Percentiles rank a stretch among this genome's conserved stretches.
Conservation (phyloP, 2,329 filamentous ascomycete genomes). For the Aspergillus sergii region DNA sequence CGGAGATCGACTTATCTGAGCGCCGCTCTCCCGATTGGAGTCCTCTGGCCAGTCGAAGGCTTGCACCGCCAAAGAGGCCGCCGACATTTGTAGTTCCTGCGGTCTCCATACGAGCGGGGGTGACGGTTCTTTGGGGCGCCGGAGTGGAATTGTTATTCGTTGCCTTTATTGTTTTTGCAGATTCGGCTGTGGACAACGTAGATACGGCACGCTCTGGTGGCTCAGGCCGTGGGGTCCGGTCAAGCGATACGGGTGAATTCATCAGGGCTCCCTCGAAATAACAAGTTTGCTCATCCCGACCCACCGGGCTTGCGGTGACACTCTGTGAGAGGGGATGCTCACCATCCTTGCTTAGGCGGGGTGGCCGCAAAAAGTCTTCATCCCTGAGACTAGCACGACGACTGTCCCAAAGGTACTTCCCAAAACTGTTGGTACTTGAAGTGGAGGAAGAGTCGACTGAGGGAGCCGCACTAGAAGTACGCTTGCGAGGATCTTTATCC, state of each 20-base stretch:
- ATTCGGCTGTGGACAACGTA: constrained; percentile 49
- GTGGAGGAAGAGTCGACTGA: constrained; percentile 57
- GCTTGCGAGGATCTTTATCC: constrained; percentile 50
- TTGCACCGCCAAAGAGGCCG: constrained; percentile 45
- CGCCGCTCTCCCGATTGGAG: constrained; percentile 42
- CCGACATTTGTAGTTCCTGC: constrained; percentile 37
- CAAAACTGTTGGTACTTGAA: constrained; percentile 58
- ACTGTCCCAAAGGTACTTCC: constrained; percentile 52
- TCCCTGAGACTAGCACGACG: constrained; percentile 62
- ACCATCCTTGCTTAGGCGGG: constrained; percentile 54
- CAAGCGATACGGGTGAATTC: constrained; percentile 24
- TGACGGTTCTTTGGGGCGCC: constrained; percentile 27
- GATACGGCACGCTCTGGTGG: constrained; percentile 45
- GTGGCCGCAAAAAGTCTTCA: constrained; percentile 56
- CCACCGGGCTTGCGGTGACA: constrained; percentile 68
- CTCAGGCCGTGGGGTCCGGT: constrained; percentile 38
- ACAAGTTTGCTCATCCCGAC: constrained; percentile 32
- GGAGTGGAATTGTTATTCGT: constrained; percentile 29
- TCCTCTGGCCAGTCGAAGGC: constrained; percentile 38
- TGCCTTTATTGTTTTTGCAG: constrained; percentile 48
- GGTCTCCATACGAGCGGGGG: constrained; percentile 33
- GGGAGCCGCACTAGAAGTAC: constrained; percentile 56
- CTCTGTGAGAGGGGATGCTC: constrained; percentile 78
- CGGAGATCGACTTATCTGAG: constrained; percentile 37
- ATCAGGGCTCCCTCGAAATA: constrained; percentile 37